Base-by-base conservation (phyloP, 805 yeast species). In the Yarrowia sp. region DNA sequence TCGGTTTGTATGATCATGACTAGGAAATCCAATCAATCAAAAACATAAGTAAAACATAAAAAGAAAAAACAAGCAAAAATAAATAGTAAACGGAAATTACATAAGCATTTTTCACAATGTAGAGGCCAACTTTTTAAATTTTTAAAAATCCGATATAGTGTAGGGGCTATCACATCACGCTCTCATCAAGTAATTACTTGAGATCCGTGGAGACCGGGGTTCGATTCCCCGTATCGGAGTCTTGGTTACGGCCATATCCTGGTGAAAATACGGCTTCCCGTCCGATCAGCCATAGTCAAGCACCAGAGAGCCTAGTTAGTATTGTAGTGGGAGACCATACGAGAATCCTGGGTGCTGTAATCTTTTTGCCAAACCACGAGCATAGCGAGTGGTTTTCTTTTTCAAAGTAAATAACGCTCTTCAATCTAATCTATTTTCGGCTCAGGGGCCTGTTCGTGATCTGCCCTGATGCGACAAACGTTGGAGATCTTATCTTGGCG, bases 111-210 rank as follows among this genome's bases (percentile, higher is more conserved):
- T n/a, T n/a, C n/a, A n/a, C n/a, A n/a, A n/a, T n/a, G n/a, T n/a
- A n/a, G n/a, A n/a, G n/a, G n/a, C n/a, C n/a, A 26, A 26, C 30
- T 5, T 26, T 26, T 26, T 26, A 4, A 33, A 9, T n/a, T 36
- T 36, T 8, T 2, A 5, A 12, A 10, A 30, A 10, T 54, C 61
- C 61, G 61, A 54, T 54, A 54, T 54, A 54, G 61, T 54, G 61
- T 54, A 54, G 61, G 61, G 61, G 61, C 46, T 54, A 54, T 54
- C 61, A 54, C 61, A 54, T 54, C 61, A 54, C 61, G 61, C 61
- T 54, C 61, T 54, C 61, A 54, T 54, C 17, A n/a, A n/a, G n/a
- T n/a, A n/a, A n/a, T n/a, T n/a, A n/a, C n/a, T 17, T 26, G 61
- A 54, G 61, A 17, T 36, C 61, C 61, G 61, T 54, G 61, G 61